These are phyloP conservation scores for Otatea glauca DNA, from an alignment of 176 grass and related monocot species.

Conservation along the genomic window DNA sequence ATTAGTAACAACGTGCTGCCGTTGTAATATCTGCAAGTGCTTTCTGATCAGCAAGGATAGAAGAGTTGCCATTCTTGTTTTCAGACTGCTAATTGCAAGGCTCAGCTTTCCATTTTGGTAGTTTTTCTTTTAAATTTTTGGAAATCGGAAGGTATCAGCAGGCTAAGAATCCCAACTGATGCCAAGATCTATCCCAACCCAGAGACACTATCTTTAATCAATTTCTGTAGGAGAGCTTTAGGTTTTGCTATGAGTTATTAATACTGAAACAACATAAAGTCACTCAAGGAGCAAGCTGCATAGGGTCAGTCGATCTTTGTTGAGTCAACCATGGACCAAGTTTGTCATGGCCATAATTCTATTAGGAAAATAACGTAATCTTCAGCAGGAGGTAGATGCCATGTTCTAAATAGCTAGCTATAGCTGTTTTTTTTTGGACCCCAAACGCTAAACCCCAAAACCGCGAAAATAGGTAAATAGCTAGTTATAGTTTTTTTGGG, in stretches of 20 bases:
- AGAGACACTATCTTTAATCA: background rate
- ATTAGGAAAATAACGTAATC: background rate
- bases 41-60: constrained; percentile 5
- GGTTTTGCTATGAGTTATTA: background rate
- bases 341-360: background rate
- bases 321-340: background rate
- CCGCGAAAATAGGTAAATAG: too few relatives aligned
- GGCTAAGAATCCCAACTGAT: background rate
- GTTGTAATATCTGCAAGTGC: background rate
- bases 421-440: too few relatives aligned
- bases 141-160: background rate
- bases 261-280: background rate
- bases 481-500: too few relatives aligned
- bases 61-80: background rate
- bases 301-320: background rate
- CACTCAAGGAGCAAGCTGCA: background rate
- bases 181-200: background rate
- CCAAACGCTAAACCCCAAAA: too few relatives aligned
- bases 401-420: too few relatives aligned
- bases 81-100: background rate
- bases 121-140: background rate
- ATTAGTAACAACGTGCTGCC: background rate
- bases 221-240: background rate
- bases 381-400: background rate
- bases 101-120: background rate